phyloP scores from a whole-genome alignment of 768 basidiomycete genomes.

The Mycena capillaripes region DNA sequence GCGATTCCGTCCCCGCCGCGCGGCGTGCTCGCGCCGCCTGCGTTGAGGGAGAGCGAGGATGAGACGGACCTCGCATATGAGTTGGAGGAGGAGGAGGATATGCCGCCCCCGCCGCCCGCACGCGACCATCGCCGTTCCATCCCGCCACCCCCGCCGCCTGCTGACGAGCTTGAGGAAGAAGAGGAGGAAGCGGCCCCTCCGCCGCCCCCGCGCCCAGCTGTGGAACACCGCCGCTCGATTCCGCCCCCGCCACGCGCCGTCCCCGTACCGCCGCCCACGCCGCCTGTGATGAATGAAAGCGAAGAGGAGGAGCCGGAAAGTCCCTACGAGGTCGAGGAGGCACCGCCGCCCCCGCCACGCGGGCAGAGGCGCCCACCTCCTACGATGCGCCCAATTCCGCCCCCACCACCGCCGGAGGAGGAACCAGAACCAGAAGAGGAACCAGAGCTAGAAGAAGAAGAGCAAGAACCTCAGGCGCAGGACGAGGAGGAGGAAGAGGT shows the following conservation, averaged over 20 bases:
- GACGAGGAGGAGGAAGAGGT: slow-evolving; percentile 38
- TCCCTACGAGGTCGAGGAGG: slow-evolving; percentile 35
- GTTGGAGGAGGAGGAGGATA: slow-evolving; percentile 34
- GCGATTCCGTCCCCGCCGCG: not conserved
- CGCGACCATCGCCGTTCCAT: slow-evolving; percentile 22
- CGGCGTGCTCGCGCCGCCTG: slow-evolving; percentile 20
- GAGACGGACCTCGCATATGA: slow-evolving; percentile 34
- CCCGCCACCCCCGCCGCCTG: slow-evolving; percentile 26
- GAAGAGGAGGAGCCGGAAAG: slow-evolving; percentile 30
- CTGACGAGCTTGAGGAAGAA: slow-evolving; percentile 26
- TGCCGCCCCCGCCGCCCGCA: slow-evolving; percentile 33
- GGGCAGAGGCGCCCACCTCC: slow-evolving; percentile 7
- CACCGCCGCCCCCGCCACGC: slow-evolving; percentile 37
- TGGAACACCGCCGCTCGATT: slow-evolving; percentile 26
- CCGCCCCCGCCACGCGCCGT: slow-evolving; percentile 35
- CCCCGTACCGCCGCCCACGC: slow-evolving; percentile 21
- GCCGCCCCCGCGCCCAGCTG: slow-evolving; percentile 14
- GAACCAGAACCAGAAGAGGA: slow-evolving; percentile 25
- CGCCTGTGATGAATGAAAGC: slow-evolving; percentile 16
- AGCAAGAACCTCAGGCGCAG: slow-evolving; percentile 34
- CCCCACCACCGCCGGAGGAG: slow-evolving; percentile 26
- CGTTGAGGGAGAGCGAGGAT: slow-evolving; percentile 25
- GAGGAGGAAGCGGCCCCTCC: slow-evolving; percentile 29
- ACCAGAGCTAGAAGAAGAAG: slow-evolving; percentile 14
- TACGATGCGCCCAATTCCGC: slow-evolving; percentile 27